phyloP scores from a whole-genome alignment of 2,329 filamentous ascomycete genomes.

The Cercospora sesami region DNA sequence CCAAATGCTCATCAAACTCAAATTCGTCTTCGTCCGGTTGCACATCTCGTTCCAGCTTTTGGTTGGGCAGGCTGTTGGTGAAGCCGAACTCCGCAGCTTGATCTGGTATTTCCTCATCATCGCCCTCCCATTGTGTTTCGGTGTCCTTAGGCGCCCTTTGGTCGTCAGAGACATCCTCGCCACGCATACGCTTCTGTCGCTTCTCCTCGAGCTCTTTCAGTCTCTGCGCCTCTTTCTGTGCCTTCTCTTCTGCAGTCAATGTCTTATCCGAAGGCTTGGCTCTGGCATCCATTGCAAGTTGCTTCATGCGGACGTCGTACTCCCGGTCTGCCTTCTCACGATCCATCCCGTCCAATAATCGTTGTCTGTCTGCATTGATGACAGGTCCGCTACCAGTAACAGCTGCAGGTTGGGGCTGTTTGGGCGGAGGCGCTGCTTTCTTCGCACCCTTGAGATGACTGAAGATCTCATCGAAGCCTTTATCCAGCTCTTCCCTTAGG shows the following conservation, averaged over 20 bases:
- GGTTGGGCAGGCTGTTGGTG: constrained; percentile 55
- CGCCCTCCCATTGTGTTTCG: constrained; percentile 34
- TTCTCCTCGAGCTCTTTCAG: constrained; percentile 81
- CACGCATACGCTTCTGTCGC: constrained; percentile 81
- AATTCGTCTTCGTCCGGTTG: constrained; percentile 96
- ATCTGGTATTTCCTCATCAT: constrained; percentile 48
- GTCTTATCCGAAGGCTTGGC: constrained; percentile 83
- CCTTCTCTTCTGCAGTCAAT: constrained; percentile 86
- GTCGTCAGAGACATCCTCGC: constrained; percentile 71
- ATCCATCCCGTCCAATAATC: constrained; percentile 60
- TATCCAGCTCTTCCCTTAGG: constrained; percentile 77
- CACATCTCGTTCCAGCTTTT: constrained; percentile 52
- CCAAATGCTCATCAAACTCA: constrained; percentile 80
- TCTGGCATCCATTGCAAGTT: constrained; percentile 79
- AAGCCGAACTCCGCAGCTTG: constrained; percentile 64
- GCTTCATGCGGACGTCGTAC: constrained; percentile 80
- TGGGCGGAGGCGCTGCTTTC: constrained; percentile 40
- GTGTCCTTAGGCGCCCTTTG: constrained; percentile 42
- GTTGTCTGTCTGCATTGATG: constrained; percentile 63
- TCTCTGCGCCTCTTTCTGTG: constrained; percentile 71
- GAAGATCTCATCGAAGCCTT: constrained; percentile 75
- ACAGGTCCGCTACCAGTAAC: constrained; percentile 43
- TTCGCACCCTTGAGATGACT: constrained; percentile 64
- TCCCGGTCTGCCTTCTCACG: constrained; percentile 74
- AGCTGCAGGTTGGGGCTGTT: constrained; percentile 33